A percentile compares a stretch with the other conserved stretches of the same genome.
Evolutionary conservation across 768 basidiomycete genomes (phyloP).

Genomic region (Collybia mongolica): DNA sequence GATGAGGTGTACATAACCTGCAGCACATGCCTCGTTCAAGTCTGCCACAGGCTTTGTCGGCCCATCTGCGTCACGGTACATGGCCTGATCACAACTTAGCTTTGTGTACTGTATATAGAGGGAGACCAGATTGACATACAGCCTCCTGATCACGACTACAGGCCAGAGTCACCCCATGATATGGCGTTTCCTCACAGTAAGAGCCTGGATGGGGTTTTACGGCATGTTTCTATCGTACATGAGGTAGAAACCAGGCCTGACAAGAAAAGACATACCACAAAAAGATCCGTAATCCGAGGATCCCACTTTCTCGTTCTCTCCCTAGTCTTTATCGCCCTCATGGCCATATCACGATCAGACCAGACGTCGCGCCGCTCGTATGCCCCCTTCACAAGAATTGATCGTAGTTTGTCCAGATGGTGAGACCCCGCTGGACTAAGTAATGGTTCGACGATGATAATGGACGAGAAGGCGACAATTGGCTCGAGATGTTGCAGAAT

Average conservation of each 20-base stretch:
- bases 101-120: neutral
- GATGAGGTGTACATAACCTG: slow-evolving; percentile 51
- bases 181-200: slow-evolving; percentile 26
- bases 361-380: slow-evolving; percentile 51
- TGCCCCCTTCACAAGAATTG: slow-evolving; percentile 43
- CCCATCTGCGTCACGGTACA: slow-evolving; percentile 62
- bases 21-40: slow-evolving; percentile 36
- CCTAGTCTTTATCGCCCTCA: slow-evolving; percentile 29
- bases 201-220: slow-evolving; percentile 35
- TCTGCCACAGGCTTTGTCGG: slow-evolving; percentile 49
- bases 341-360: slow-evolving; percentile 44
- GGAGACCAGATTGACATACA: slow-evolving; percentile 30
- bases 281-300: slow-evolving; percentile 45
- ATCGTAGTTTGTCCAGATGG: slow-evolving; percentile 39
- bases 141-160: slow-evolving; percentile 65
- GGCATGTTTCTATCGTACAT: slow-evolving; percentile 39
- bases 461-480: slow-evolving; percentile 40
- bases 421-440: slow-evolving; percentile 48
- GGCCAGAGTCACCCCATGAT: slow-evolving; percentile 45
- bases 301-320: slow-evolving; percentile 49
- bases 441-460: slow-evolving; percentile 67
- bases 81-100: slow-evolving; percentile 36
- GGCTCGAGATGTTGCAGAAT: slow-evolving; percentile 52
- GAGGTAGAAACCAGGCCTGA: neutral
- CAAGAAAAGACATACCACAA: slow-evolving; percentile 40